Evolutionary conservation across 116 monocot species (phyloP).

Genomic region (Dioscorea cayenensis): DNA sequence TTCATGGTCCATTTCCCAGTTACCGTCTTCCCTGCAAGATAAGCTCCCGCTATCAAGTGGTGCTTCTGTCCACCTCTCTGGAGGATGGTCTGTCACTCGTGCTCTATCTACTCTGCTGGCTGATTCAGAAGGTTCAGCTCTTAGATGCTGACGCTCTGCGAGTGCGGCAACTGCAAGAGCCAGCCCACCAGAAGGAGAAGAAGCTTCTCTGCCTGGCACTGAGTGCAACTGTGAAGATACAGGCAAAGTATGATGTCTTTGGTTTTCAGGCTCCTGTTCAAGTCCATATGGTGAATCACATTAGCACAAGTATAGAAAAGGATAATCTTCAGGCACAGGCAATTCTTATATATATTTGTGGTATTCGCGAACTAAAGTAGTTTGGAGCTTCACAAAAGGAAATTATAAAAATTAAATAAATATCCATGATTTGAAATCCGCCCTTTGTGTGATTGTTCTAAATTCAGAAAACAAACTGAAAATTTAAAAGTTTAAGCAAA

Average conservation of each 20-base stretch:
- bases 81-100: conserved; percentile 2
- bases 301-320: background rate
- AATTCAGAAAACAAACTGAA: too few species aligned
- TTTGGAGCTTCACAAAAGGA: too few species aligned
- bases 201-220: conserved; percentile 18
- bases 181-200: conserved; percentile 40
- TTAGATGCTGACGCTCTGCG: conserved; percentile 42
- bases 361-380: too few species aligned
- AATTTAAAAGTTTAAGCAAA: too few species aligned
- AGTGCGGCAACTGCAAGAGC: conserved; percentile 41
- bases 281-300: background rate
- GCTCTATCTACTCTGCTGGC: background rate
- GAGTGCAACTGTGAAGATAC: conserved; percentile 7
- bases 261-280: conserved; percentile 47
- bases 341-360: too few species aligned
- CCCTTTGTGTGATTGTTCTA: too few species aligned
- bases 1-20: background rate
- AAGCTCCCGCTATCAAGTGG: background rate
- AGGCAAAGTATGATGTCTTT: conserved; percentile 17
- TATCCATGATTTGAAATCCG: too few species aligned
- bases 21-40: too few species aligned
- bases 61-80: conserved; percentile 7
- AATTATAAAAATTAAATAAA: too few species aligned
- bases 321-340: too few species aligned
- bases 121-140: conserved; percentile 3